Percentiles rank a stretch among this genome's conserved stretches.
These are phyloP conservation scores for Oehlia diaphana DNA, from an alignment of 192 early-diverging fungal species.

Conservation along the genomic window DNA sequence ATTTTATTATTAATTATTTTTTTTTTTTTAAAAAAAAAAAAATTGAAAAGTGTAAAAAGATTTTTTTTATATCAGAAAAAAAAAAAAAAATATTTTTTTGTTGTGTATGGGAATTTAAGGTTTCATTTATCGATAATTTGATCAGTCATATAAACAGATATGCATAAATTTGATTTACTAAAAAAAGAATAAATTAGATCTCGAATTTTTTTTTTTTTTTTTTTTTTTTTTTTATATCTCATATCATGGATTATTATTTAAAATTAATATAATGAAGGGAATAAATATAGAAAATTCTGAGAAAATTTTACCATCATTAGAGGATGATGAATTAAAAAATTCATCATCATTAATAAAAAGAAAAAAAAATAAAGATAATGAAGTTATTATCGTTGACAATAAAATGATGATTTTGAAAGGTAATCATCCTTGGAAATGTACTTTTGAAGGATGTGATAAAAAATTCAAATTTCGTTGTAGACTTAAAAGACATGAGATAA, in stretches of 20 bases:
- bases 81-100: too few relatives aligned
- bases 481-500: constrained; percentile 5
- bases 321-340: neutral
- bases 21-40: too few relatives aligned
- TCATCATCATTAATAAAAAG: neutral
- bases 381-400: neutral
- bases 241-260: neutral
- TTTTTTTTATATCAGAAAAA: too few relatives aligned
- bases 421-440: constrained; percentile 4
- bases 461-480: neutral
- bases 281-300: neutral
- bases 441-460: constrained; percentile 19
- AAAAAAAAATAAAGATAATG: neutral
- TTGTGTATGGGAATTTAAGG: too few relatives aligned
- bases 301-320: neutral
- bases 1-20: neutral
- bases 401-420: too few relatives aligned
- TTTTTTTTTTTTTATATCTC: neutral
- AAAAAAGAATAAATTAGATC: too few relatives aligned
- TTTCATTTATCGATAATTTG: too few relatives aligned
- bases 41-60: too few relatives aligned
- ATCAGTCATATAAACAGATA: too few relatives aligned
- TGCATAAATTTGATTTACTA: too few relatives aligned
- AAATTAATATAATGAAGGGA: neutral
- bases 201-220: neutral